Evolutionary conservation across 1,284 basidiomycete species (phyloP).

Genomic region (Cutaneotrichosporon cavernicola): DNA sequence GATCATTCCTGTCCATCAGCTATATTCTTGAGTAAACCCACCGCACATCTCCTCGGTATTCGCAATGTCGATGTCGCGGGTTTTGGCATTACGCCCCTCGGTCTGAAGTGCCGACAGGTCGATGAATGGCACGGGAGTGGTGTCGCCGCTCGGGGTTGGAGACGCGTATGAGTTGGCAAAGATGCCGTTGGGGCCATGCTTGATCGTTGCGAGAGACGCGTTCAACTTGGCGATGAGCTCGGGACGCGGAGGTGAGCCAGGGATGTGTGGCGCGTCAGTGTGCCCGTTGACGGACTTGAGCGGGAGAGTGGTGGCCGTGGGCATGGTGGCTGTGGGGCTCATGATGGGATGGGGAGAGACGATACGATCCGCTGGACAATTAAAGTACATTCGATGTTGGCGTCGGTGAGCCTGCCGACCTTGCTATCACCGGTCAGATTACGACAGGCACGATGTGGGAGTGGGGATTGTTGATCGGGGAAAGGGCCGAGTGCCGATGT

Average conservation of each 20-base stretch:
- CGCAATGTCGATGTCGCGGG: slow-evolving; percentile 26
- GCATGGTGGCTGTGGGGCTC: slow-evolving; percentile 5
- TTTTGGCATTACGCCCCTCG: slow-evolving; percentile 25
- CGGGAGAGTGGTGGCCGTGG: neutral
- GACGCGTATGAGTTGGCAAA: slow-evolving; percentile 10
- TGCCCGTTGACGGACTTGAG: neutral
- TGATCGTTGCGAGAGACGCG: slow-evolving; percentile 8
- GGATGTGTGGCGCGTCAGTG: neutral
- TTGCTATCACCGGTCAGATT: neutral
- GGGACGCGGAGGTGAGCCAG: neutral
- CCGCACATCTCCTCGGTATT: slow-evolving; percentile 30
- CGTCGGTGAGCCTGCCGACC: neutral
- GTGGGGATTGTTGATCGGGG: neutral
- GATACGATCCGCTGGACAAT: neutral
- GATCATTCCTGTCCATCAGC: slow-evolving; percentile 23
- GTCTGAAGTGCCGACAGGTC: slow-evolving; percentile 24
- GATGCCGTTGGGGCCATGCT: slow-evolving; percentile 6
- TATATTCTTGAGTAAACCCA: slow-evolving; percentile 4
- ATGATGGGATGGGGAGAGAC: neutral
- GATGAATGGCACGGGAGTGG: slow-evolving; percentile 13
- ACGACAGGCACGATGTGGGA: neutral
- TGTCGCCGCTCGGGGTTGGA: neutral
- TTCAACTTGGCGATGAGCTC: neutral
- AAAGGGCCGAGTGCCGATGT: neutral
- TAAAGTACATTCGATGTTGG: neutral